Percentiles rank a stretch among this genome's conserved stretches.
Evolutionary conservation across 345 rosid species (phyloP).

Genomic region (Geranium brycei): DNA sequence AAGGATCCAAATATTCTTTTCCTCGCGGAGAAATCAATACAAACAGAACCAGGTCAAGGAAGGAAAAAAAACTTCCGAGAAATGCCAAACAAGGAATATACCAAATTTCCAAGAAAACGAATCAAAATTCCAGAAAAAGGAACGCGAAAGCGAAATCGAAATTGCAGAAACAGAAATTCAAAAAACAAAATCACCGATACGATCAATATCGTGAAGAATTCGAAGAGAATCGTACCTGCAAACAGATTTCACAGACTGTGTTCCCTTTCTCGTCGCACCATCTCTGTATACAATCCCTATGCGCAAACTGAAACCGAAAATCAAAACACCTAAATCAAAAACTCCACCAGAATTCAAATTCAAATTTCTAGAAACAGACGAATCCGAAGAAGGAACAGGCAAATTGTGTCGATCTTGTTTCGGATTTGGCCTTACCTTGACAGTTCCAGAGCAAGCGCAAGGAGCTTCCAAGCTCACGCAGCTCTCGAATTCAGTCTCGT

Average conservation of each 20-base stretch:
- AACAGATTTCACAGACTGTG: conserved; percentile 87
- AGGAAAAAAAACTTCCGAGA: too few species aligned
- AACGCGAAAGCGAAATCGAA: neutral
- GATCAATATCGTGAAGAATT: neutral
- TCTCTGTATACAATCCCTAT: conserved; percentile 90
- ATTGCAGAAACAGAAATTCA: neutral
- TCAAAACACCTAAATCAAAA: neutral
- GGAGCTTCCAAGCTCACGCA: conserved; percentile 66
- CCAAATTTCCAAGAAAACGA: neutral
- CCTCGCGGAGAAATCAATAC: neutral
- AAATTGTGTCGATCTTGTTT: neutral
- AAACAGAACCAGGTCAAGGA: neutral
- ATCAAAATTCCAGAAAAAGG: neutral
- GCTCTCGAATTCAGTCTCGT: conserved; percentile 66
- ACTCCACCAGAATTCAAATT: neutral
- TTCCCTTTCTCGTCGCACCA: conserved; percentile 98
- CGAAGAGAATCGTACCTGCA: conserved; percentile 37
- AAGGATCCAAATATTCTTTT: too few species aligned
- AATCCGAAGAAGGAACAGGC: too few species aligned
- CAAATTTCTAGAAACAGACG: neutral
- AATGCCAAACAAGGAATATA: too few species aligned
- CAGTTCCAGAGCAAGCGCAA: conserved; percentile 87
- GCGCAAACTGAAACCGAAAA: conserved; percentile 44
- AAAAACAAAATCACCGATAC: neutral
- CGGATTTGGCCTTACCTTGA: conserved; percentile 36